Evolutionary conservation across 805 yeast genomes (phyloP), one percentile per base, ranked within the genome.

Genomic region (Saccharomycopsis sp.): DNA sequence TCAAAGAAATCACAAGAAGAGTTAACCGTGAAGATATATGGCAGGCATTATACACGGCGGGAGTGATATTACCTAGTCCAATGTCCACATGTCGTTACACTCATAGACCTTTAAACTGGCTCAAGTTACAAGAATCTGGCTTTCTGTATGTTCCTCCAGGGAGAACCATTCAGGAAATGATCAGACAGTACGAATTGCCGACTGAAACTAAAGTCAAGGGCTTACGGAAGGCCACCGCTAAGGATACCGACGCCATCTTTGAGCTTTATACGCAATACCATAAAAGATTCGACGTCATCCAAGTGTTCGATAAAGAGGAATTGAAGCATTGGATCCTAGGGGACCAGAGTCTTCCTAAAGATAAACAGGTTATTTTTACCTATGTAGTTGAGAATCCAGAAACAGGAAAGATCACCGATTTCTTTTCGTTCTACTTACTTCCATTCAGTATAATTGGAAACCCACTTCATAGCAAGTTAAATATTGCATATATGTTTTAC

Each of bases 1-100:
- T 94, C 71, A 88, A 88, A 67, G 99, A 94, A 72, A 87, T 94
- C 64, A 94, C 98, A 2, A 81, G 99, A 69, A 80, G 98, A 65
- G 94, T 94, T 63, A 93, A 94, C 72, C 79, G 82, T 62, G 78
- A 79, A 51, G 82, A 88, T 60, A 87, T 92, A 61, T 94, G 97
- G 97, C 97, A 92, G 71, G 99, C 98, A 0, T 78, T 94, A 61
- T 90, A 89, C 72, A 93, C 99, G 8, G 96, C 93, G 0, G 99
- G 98, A 9, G 83, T 85, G 2, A 85, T 90, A 1, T 77, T 94
- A 58, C 99, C 99, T 22, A 84, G 92, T n/a, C 99, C 99, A 0
- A 82, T 93, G 2, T 76, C 96, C 12, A 84, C 89, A 1, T 86
- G 96, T 69, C 81, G 97, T 61, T 94, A 94, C 71, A 87, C 88